Evolutionary conservation across 805 yeast species (phyloP).

Genomic region (Yamadazyma ubonensis): DNA sequence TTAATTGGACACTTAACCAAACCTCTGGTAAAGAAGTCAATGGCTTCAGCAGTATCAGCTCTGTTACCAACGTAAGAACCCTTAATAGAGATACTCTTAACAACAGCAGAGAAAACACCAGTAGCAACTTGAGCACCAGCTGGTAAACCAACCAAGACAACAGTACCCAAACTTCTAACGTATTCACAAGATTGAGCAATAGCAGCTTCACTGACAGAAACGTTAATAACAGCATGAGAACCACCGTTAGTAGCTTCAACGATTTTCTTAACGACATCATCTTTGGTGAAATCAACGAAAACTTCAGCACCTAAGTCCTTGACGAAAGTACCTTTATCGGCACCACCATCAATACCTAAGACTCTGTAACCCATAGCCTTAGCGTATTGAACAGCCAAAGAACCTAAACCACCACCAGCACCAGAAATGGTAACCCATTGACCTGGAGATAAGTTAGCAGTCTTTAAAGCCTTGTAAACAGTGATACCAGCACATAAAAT

Average conservation of each 20-base stretch:
- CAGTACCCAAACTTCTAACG: conserved; percentile 42
- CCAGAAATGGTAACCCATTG: conserved; percentile 76
- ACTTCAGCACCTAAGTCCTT: conserved; percentile 62
- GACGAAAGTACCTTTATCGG: conserved; percentile 58
- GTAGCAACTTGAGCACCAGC: conserved; percentile 43
- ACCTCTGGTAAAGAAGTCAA: conserved; percentile 45
- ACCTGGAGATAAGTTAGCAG: conserved; percentile 58
- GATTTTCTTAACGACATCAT: conserved; percentile 49
- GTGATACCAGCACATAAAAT: conserved; percentile 69
- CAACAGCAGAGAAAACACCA: conserved; percentile 41
- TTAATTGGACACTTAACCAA: conserved; percentile 43
- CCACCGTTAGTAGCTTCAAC: conserved; percentile 56
- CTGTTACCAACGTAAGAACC: conserved; percentile 49
- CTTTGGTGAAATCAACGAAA: conserved; percentile 57
- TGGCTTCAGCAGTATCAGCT: conserved; percentile 46
- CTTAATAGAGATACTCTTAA: conserved; percentile 36
- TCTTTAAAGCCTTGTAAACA: conserved; percentile 65
- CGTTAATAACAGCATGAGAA: conserved; percentile 50
- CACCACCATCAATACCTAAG: conserved; percentile 74
- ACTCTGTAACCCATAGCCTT: conserved; percentile 71
- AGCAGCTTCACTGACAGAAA: conserved; percentile 54
- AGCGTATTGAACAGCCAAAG: conserved; percentile 74
- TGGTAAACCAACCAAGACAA: conserved; percentile 46
- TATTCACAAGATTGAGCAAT: conserved; percentile 45
- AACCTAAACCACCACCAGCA: conserved; percentile 82